phyloP scores from a whole-genome alignment of 164 flowering plant species.

The Stephania cephalantha region DNA sequence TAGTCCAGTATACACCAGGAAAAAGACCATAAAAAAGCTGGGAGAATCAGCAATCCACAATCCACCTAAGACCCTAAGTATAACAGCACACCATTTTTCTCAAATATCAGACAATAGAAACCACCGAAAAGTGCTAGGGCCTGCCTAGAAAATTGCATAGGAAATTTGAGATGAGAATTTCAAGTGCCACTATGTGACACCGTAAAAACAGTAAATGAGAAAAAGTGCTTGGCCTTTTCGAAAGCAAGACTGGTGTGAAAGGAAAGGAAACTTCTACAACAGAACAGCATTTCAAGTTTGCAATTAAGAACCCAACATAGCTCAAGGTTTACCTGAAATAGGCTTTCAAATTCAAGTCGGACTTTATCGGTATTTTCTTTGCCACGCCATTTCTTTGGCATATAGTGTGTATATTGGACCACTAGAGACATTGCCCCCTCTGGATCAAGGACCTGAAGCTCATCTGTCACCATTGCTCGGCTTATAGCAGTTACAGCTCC shows the following conservation, averaged over 20 bases:
- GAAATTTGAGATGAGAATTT: background rate
- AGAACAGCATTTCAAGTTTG: background rate
- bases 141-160: too few species aligned
- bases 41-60: too few species aligned
- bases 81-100: too few species aligned
- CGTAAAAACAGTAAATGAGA: background rate
- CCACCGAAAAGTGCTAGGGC: too few species aligned
- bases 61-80: too few species aligned
- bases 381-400: constrained; percentile 98
- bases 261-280: background rate
- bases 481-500: constrained; percentile 94
- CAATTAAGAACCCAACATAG: background rate
- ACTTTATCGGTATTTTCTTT: constrained; percentile 77
- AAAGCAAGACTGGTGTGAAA: background rate
- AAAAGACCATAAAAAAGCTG: too few species aligned
- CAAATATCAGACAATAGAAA: too few species aligned
- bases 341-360: constrained; percentile 75
- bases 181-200: background rate
- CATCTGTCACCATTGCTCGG: constrained; percentile 76
- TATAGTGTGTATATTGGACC: constrained; percentile 84
- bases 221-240: background rate
- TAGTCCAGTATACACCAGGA: too few species aligned
- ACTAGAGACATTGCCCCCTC: constrained; percentile 84
- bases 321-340: constrained; percentile 65
- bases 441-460: constrained; percentile 84